These are phyloP conservation scores for Prototheca wickerhamii DNA, from an alignment of 163 green algal species.

Conservation along the genomic window DNA sequence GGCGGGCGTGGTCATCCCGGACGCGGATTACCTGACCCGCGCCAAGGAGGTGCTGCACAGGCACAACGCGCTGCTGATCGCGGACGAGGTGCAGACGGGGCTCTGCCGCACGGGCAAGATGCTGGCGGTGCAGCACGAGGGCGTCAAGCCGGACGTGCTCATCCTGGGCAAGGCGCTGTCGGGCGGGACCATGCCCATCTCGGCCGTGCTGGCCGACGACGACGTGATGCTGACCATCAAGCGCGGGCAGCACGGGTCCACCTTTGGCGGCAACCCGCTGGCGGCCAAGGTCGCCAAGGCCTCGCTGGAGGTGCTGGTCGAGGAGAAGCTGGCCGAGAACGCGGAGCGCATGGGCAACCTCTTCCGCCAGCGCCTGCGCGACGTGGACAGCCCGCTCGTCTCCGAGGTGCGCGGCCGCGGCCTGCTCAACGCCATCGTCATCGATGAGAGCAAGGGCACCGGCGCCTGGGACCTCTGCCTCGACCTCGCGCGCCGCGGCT, in stretches of 20 bases:
- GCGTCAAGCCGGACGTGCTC: slow-evolving; percentile 72
- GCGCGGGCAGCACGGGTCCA: slow-evolving; percentile 79
- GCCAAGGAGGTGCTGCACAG: slow-evolving; percentile 57
- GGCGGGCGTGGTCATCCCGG: slow-evolving; percentile 81
- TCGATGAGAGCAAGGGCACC: slow-evolving; percentile 46
- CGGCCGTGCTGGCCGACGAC: slow-evolving; percentile 73
- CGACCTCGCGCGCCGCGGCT: slow-evolving; percentile 58
- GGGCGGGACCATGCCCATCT: slow-evolving; percentile 82
- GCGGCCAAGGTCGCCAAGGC: slow-evolving; percentile 66
- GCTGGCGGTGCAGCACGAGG: slow-evolving; percentile 70
- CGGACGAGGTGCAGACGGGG: slow-evolving; percentile 76
- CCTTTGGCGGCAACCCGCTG: slow-evolving; percentile 86
- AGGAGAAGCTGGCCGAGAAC: slow-evolving; percentile 77
- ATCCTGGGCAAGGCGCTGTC: slow-evolving; percentile 87
- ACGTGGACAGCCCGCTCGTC: slow-evolving; percentile 40
- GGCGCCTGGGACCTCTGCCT: slow-evolving; percentile 78
- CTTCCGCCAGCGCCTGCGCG: slow-evolving; percentile 51
- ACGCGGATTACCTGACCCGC: slow-evolving; percentile 65
- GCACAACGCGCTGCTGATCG: slow-evolving; percentile 86
- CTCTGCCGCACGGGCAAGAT: slow-evolving; percentile 71
- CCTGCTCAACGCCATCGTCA: slow-evolving; percentile 81
- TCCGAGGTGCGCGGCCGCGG: slow-evolving; percentile 67
- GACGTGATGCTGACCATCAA: slow-evolving; percentile 83
- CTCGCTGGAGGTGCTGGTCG: slow-evolving; percentile 74
- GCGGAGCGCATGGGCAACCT: slow-evolving; percentile 55